Conservation (phyloP, 2,329 filamentous ascomycete genomes). For the Acrocalymma vagum region DNA sequence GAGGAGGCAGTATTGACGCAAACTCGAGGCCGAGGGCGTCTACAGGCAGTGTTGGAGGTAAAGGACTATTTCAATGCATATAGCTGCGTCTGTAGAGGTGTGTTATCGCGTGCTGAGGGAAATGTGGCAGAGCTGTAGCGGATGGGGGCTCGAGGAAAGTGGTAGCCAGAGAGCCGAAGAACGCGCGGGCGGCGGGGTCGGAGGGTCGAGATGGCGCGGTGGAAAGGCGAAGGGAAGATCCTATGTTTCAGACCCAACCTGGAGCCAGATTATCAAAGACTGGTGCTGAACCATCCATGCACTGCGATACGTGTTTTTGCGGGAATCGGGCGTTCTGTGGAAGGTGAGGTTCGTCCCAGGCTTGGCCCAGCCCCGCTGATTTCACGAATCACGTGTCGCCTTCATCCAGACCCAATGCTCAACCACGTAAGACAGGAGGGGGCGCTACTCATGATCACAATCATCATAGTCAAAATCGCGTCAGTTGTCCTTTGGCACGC, state of each 20-base stretch:
- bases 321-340: slow-evolving; percentile 15
- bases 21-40: slow-evolving; percentile 5
- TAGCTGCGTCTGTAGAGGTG: slow-evolving; percentile 25
- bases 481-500: no score
- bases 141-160: slow-evolving; percentile 14
- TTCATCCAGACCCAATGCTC: background rate
- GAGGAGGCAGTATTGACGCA: slow-evolving; percentile 11
- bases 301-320: slow-evolving; percentile 10
- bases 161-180: slow-evolving; percentile 17
- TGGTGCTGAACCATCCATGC: slow-evolving; percentile 4
- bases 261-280: slow-evolving; percentile 3
- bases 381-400: slow-evolving; percentile 19
- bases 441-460: no score
- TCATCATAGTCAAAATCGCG: no score
- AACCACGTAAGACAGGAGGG: no score
- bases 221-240: background rate
- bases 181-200: slow-evolving; percentile 16
- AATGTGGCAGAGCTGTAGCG: slow-evolving; percentile 9
- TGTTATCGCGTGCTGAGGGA: slow-evolving; percentile 25
- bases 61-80: slow-evolving; percentile 4
- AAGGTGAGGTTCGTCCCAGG: slow-evolving; percentile 22
- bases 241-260: background rate
- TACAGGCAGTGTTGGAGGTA: background rate
- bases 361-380: slow-evolving; percentile 25
- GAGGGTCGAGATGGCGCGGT: slow-evolving; percentile 1